phyloP scores from a whole-genome alignment of 2,329 filamentous ascomycete species.

The Xylariales sp. region DNA sequence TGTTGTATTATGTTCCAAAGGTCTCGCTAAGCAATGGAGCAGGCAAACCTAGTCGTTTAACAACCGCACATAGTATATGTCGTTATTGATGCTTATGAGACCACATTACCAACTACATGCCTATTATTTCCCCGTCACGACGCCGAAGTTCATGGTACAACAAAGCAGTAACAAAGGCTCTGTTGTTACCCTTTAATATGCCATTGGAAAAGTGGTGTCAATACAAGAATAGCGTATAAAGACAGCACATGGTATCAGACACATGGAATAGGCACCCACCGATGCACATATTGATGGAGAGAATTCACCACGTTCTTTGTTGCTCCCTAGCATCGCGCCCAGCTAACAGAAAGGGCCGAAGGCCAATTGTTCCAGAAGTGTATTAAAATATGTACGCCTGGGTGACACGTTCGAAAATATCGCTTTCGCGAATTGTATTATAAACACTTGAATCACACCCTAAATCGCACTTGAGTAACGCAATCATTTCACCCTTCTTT shows the following conservation, averaged over 20 bases:
- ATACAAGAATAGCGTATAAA: background rate
- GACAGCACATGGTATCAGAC: background rate
- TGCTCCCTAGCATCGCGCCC: no score
- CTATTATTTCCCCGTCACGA: constrained; percentile 2
- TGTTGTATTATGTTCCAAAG: constrained; percentile 26
- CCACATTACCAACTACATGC: constrained; percentile 3
- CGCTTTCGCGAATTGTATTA: background rate
- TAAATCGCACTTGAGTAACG: background rate
- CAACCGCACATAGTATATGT: constrained; percentile 28
- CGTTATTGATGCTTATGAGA: constrained; percentile 27
- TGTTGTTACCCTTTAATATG: constrained; percentile 12
- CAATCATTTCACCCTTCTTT: no score
- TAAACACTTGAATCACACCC: background rate
- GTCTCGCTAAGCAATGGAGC: constrained; percentile 19
- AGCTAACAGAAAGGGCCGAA: no score
- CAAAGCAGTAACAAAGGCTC: constrained; percentile 1
- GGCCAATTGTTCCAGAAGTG: no score
- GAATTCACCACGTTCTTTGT: no score
- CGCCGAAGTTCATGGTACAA: background rate
- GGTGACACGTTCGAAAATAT: no score
- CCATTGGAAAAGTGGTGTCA: background rate
- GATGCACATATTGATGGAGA: no score
- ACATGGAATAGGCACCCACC: no score
- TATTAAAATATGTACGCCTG: no score
- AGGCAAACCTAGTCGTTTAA: constrained; percentile 23